Evolutionary conservation across 2,329 filamentous ascomycete genomes (phyloP).

Genomic region (Aureobasidium mangrovei): DNA sequence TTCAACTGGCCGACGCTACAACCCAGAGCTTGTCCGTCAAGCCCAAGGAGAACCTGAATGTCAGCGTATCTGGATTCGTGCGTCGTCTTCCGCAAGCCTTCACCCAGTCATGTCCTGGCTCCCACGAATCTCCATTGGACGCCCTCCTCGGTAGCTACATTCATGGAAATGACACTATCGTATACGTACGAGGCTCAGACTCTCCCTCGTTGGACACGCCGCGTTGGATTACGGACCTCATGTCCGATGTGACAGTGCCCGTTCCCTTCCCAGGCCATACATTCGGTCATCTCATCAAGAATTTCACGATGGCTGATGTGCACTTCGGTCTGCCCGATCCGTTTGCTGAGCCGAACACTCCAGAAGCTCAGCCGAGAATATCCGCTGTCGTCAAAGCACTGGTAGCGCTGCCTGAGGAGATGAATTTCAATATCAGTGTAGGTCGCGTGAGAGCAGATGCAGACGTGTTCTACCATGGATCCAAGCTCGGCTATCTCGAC

Average conservation of each 20-base stretch:
- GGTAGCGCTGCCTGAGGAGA: constrained; percentile 69
- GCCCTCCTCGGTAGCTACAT: constrained; percentile 72
- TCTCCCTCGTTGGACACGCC: constrained; percentile 60
- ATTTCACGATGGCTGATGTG: constrained; percentile 78
- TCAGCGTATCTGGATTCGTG: constrained; percentile 64
- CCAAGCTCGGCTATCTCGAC: constrained; percentile 73
- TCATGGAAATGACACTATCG: constrained; percentile 64
- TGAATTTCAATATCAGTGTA: constrained; percentile 78
- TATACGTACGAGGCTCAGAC: constrained; percentile 75
- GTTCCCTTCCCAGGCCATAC: constrained; percentile 74
- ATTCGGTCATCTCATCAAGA: constrained; percentile 74
- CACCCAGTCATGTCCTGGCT: constrained; percentile 64
- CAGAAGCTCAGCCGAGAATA: constrained; percentile 65
- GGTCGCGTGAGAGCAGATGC: constrained; percentile 66
- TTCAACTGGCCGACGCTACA: constrained; percentile 67
- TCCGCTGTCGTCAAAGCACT: constrained; percentile 76
- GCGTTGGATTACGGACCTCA: constrained; percentile 69
- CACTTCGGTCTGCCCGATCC: constrained; percentile 79
- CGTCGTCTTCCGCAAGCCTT: constrained; percentile 65
- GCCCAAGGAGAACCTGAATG: constrained; percentile 57
- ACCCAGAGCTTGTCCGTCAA: constrained; percentile 59
- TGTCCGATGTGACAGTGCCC: constrained; percentile 74
- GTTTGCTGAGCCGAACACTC: constrained; percentile 64
- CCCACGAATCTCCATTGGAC: constrained; percentile 74
- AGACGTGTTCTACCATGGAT: constrained; percentile 68